A percentile compares a stretch with the other conserved stretches of the same genome.
These are phyloP conservation scores for Bryoerythrophyllum caledonicum DNA, from an alignment of 225 moss, liverwort and hornwort species.

Conservation along the genomic window DNA sequence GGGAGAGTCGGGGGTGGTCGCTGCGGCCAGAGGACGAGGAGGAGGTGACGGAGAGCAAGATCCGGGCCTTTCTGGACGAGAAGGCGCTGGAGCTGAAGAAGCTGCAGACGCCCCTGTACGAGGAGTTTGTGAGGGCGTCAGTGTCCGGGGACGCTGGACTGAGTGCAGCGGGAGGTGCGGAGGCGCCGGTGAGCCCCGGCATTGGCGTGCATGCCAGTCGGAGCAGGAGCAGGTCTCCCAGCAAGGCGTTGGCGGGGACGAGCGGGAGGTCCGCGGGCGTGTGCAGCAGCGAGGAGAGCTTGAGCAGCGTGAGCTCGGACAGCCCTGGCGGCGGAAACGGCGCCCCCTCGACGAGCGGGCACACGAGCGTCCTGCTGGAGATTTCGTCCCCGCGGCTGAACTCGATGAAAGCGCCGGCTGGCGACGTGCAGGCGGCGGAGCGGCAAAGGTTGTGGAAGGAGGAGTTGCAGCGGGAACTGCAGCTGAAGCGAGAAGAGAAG, in stretches of 20 bases:
- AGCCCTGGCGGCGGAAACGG: slow-evolving; percentile 61
- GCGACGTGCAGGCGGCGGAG: slow-evolving; percentile 52
- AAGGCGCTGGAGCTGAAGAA: slow-evolving; percentile 87
- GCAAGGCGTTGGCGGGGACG: slow-evolving; percentile 50
- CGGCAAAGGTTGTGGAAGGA: slow-evolving; percentile 90
- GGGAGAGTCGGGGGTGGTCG: slow-evolving; percentile 40
- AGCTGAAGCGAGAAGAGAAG: slow-evolving; percentile 78
- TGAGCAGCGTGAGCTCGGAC: slow-evolving; percentile 74
- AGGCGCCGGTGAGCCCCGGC: slow-evolving; percentile 65
- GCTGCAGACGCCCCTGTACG: slow-evolving; percentile 84
- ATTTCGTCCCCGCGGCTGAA: slow-evolving; percentile 73
- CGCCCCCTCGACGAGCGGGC: slow-evolving; percentile 38
- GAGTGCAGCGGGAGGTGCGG: slow-evolving; percentile 42
- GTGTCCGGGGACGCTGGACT: slow-evolving; percentile 31
- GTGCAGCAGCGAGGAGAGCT: slow-evolving; percentile 79
- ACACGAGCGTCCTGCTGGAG: slow-evolving; percentile 63
- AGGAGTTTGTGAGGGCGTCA: slow-evolving; percentile 65
- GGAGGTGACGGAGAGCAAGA: slow-evolving; percentile 90
- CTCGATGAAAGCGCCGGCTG: slow-evolving; percentile 57
- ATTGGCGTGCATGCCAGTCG: slow-evolving; percentile 48
- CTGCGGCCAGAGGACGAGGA: slow-evolving; percentile 78
- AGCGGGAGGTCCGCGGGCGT: slow-evolving; percentile 58
- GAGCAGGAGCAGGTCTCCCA: slow-evolving; percentile 67
- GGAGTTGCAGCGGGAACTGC: slow-evolving; percentile 88
- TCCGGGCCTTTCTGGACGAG: slow-evolving; percentile 86